Evolutionary conservation across 176 grass and related monocot species (phyloP), one percentile per base, ranked within the genome.

Genomic region (Carex pumila): DNA sequence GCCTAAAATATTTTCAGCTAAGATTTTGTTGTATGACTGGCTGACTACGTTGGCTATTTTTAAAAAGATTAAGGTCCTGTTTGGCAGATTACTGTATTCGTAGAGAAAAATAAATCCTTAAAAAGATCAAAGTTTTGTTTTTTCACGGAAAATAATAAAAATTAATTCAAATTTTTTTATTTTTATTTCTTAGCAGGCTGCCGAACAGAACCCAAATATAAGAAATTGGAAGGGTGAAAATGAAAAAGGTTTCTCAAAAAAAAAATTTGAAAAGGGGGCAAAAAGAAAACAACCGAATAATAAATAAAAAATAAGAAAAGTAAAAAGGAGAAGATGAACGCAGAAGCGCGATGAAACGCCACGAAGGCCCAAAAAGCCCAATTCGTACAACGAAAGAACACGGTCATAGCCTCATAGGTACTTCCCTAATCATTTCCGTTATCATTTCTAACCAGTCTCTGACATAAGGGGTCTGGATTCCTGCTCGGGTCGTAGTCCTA

Each of bases 361-460:
- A 3, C 9, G 49, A 71, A 50, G 34, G 69, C 36, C 14, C 60
- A 54, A 76, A 76, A 76, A 50, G 1, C 37, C 19, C 39, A 76
- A 18, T 61, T 41, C 29, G 56, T 81, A 61, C 55, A 21, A 43
- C 7, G 3, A 62, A 80, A 81, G 58, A 47, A 74, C 71, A n/a
- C 43, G 10, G 47, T 50, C 47, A 2, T 7, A 8, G 34, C 0
- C 2, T 74, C 18, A 12, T 7, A 8, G 66, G 79, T 65, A 81
- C 57, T 81, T 81, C n/a, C 36, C 61, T 63, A 45, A 67, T 82
- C 37, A 82, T 82, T 66, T 82, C 59, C 7, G 19, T 82, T 66
- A 82, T 82, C 61, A 67, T 82, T 34, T 60, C 59, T 15, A 30
- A 65, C 22, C 8, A 2, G 7, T 81, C 34, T 25, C 59, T 65